Percentiles rank a stretch among this genome's conserved stretches.
Conservation (phyloP, 2,329 filamentous ascomycete species). For the Neofusicoccum sp. region DNA sequence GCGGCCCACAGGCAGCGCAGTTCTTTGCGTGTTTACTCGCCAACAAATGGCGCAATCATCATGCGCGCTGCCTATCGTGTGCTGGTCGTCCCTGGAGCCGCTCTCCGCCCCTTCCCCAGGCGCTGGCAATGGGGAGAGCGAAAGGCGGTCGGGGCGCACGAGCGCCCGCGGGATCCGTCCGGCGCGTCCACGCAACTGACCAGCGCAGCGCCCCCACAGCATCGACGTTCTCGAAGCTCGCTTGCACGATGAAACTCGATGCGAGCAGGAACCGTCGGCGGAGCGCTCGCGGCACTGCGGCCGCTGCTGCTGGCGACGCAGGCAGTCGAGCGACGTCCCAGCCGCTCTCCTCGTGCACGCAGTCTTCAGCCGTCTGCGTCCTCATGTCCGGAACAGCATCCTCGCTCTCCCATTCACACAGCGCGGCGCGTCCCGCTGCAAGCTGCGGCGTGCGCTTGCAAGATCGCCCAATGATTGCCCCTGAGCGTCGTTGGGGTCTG, state of each 20-base stretch:
- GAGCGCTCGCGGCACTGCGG: no score
- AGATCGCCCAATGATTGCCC: no score
- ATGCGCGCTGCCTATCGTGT: background rate
- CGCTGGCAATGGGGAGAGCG: background rate
- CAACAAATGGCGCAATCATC: conserved; percentile 11
- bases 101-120: background rate
- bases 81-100: conserved; percentile 5
- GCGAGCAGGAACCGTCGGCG: no score
- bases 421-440: no score
- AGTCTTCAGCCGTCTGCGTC: no score
- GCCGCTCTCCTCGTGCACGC: no score
- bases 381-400: no score
- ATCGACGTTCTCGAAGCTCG: background rate
- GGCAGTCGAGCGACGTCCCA: no score
- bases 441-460: no score
- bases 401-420: no score
- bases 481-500: no score
- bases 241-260: background rate
- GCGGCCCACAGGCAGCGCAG: conserved; percentile 11
- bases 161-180: background rate
- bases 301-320: no score
- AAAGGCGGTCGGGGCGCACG: conserved; percentile 5
- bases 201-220: background rate
- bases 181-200: background rate
- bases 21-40: conserved; percentile 10